Base-by-base conservation (phyloP, 2,329 filamentous ascomycete genomes). In the Aureobasidium sp. region DNA sequence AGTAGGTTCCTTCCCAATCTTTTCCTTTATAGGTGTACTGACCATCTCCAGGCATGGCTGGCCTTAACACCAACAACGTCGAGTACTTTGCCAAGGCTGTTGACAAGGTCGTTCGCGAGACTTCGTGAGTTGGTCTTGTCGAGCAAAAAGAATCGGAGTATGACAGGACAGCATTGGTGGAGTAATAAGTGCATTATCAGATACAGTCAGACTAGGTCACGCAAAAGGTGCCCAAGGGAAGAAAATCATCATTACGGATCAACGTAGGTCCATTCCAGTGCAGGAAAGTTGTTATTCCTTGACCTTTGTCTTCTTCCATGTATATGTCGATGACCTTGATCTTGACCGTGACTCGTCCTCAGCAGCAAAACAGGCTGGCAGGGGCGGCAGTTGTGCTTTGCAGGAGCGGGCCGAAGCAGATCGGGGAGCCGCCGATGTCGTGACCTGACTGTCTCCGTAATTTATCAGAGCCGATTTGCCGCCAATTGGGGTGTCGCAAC, bases 51-150 rank as follows among this genome's bases (percentile, higher is more conserved):
- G 48, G 48, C 38, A 97, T 98, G 91, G 93, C 93, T 4, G 93
- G 93, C n/a, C 74, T 97, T 60, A 97, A 97, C 71, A 86, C 88
- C 22, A 74, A 84, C 64, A 98, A 97, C 68, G 78, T 97, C 55
- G 89, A 95, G 53, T 95, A 96, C 73, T 87, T 97, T 64, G 93
- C 90, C 42, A 84, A 86, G 70, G 89, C 91, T 1, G 81, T 97
- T 11, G 86, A 96, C 68, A 86, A 85, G 70, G 87, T 91, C 27
- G 88, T 97, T 22, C 73, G 80, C 59, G 79, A 79, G 66, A 71
- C 64, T 19, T 44, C 39, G 29, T 52, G 37, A 6, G n/a, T n/a
- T 25, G 4, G 3, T 22, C 5, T 21, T 19, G 27, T 16, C 2
- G 17, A 17, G 24, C 3, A 19, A 38, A 16, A 14, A 25, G 17